Evolutionary conservation across 352 stramenopile species (phyloP), one percentile per base, ranked within the genome.

Genomic region (Pythium aquatile): DNA sequence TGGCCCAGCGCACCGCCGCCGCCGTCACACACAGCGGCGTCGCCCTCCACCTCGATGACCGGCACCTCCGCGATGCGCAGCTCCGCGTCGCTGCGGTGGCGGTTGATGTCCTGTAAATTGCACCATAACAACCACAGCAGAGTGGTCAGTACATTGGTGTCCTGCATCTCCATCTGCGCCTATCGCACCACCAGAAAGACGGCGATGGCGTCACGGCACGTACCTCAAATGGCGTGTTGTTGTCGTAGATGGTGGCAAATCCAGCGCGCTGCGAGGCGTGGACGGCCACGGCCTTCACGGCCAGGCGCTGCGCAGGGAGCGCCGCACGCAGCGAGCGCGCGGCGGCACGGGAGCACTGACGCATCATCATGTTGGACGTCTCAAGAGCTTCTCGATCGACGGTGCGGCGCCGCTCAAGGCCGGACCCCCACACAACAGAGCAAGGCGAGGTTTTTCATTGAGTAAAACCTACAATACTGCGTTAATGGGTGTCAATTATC

Each of bases 1-100:
- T 99, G 97, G 54, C 97, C 97, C 35, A 99, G 79, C 24, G 94
- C 90, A 20, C 97, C 97, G 62, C 95, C 96, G 55, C 97, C 97
- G 47, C 97, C 96, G 71, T 99, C 96, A 68, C 97, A 99, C 64
- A 98, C 85, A 3, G 96, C 96, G 49, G 97, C 82, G 65, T 89
- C 77, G 55, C 85, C 80, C 24, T 94, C 92, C 44, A 99, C 89
- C 68, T 98, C 86, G 46, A 99, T 91, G 20, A 97, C 74, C 10
- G 89, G 82, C 20, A 97, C 78, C 65, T 95, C 51, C 52, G 83
- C 86, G 58, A 98, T 95, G 55, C 91, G 84, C 61, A 85, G 65
- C 74, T 98, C 87, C 0, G 93, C 91, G 70, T 98, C 88, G 63
- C 90, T 97, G 66, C 88, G 84, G 76, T 96, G 86, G 55, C 79